phyloP scores from a whole-genome alignment of 2,329 filamentous ascomycete species.

The Delphinella strobiligena region DNA sequence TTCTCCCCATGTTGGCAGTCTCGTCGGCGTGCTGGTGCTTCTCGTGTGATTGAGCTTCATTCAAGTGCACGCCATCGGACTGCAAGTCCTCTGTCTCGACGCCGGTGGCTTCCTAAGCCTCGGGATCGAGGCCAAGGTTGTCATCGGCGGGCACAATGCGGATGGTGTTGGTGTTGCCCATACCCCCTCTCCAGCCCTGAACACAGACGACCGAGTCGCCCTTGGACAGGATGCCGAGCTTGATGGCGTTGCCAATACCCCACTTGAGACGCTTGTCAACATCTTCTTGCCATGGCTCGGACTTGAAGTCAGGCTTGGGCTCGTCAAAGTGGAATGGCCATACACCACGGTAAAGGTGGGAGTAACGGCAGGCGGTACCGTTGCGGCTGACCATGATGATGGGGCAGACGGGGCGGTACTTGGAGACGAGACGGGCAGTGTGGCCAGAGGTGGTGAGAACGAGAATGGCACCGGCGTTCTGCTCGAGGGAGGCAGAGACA shows the following conservation, averaged over 20 bases:
- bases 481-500: slow-evolving; percentile 86
- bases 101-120: slow-evolving; percentile 23
- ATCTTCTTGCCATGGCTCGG: slow-evolving; percentile 96
- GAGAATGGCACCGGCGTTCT: slow-evolving; percentile 92
- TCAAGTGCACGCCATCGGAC: no score
- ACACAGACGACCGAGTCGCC: slow-evolving; percentile 72
- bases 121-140: slow-evolving; percentile 37
- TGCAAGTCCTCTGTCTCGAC: no score
- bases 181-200: slow-evolving; percentile 83
- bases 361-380: slow-evolving; percentile 70
- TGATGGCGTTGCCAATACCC: slow-evolving; percentile 79
- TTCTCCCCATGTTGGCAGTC: not conserved
- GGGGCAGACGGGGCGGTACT: slow-evolving; percentile 96
- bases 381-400: slow-evolving; percentile 99
- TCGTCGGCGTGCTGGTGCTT: no score
- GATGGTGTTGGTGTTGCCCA: slow-evolving; percentile 80
- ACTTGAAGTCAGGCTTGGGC: slow-evolving; percentile 85
- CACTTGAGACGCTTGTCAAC: slow-evolving; percentile 96
- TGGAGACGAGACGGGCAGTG: slow-evolving; percentile 89
- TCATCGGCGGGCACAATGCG: slow-evolving; percentile 40
- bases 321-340: slow-evolving; percentile 95
- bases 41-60: no score
- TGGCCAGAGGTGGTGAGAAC: slow-evolving; percentile 90
- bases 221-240: slow-evolving; percentile 61
- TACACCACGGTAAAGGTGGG: slow-evolving; percentile 91